A percentile compares a stretch with the other conserved stretches of the same genome.
These are phyloP conservation scores for Trichosanthes cucumerina DNA, from an alignment of 306 rosid species.

Conservation along the genomic window DNA sequence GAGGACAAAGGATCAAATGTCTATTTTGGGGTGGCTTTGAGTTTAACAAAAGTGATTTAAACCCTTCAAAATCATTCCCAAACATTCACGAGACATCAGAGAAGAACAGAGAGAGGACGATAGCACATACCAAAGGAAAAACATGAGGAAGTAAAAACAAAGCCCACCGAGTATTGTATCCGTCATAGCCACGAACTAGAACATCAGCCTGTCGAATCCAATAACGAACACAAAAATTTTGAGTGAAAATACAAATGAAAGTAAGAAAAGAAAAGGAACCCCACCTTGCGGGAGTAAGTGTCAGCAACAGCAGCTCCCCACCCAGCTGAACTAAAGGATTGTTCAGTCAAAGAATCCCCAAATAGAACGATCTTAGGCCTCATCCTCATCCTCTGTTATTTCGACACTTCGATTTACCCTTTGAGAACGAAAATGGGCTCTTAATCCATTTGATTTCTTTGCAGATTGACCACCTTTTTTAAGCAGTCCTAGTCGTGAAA, in stretches of 20 bases:
- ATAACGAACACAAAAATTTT: not conserved
- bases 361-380: conserved; percentile 64
- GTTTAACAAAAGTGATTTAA: too few relatives aligned
- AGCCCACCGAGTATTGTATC: conserved; percentile 84
- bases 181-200: conserved; percentile 70
- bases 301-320: conserved; percentile 84
- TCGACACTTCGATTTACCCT: too few relatives aligned
- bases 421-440: too few relatives aligned
- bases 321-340: conserved; percentile 45
- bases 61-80: too few relatives aligned
- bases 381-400: conserved; percentile 12
- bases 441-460: too few relatives aligned
- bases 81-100: not conserved
- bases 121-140: conserved; percentile 48
- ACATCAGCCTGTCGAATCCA: conserved; percentile 54
- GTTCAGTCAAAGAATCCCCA: conserved; percentile 77
- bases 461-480: too few relatives aligned
- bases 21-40: too few relatives aligned
- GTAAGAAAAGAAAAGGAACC: not conserved
- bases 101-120: not conserved
- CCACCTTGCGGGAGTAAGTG: conserved; percentile 66
- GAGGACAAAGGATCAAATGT: too few relatives aligned
- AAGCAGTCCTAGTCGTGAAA: too few relatives aligned
- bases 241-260: not conserved
- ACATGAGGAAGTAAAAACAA: conserved; percentile 60